Percentiles rank a stretch among this genome's conserved stretches.
Evolutionary conservation across 495 filamentous ascomycete genomes (phyloP).

Genomic region (Friedmanniomyces simplex): DNA sequence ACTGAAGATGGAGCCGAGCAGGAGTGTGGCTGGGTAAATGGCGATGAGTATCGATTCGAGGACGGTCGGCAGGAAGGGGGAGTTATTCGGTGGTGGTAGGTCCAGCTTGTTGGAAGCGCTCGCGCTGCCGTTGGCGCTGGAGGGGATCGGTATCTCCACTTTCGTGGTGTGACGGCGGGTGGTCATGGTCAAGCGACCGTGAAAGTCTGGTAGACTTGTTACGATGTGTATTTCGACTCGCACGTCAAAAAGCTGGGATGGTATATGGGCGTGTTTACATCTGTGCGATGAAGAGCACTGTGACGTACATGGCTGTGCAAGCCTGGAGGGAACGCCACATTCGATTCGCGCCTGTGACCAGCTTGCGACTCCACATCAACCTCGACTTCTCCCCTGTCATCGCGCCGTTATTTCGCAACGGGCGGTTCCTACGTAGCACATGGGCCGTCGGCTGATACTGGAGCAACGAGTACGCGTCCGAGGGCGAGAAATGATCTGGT

Average conservation of each 20-base stretch:
- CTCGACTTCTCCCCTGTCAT: no score
- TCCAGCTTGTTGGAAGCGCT: neutral
- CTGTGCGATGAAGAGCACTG: neutral
- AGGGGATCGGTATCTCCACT: constrained; percentile 4
- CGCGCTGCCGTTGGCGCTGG: constrained; percentile 1
- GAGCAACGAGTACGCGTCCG: no score
- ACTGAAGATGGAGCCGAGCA: constrained; percentile 71
- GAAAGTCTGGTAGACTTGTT: neutral
- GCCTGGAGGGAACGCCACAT: neutral
- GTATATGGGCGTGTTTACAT: no score
- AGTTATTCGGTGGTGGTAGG: constrained; percentile 20
- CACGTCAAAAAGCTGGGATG: neutral
- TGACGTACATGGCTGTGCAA: neutral
- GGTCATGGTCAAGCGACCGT: constrained; percentile 5
- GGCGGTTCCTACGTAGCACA: no score
- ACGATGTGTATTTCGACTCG: neutral
- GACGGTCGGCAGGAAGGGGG: constrained; percentile 49
- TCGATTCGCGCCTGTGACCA: neutral
- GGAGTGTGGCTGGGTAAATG: constrained; percentile 65
- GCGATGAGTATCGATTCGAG: constrained; percentile 50
- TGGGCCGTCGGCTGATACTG: no score
- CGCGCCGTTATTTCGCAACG: no score
- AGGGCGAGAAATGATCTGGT: no score
- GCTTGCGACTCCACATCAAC: neutral
- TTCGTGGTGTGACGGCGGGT: constrained; percentile 7